Evolutionary conservation across 148 eudicot species (phyloP).

Genomic region (Persicaria maculosa): DNA sequence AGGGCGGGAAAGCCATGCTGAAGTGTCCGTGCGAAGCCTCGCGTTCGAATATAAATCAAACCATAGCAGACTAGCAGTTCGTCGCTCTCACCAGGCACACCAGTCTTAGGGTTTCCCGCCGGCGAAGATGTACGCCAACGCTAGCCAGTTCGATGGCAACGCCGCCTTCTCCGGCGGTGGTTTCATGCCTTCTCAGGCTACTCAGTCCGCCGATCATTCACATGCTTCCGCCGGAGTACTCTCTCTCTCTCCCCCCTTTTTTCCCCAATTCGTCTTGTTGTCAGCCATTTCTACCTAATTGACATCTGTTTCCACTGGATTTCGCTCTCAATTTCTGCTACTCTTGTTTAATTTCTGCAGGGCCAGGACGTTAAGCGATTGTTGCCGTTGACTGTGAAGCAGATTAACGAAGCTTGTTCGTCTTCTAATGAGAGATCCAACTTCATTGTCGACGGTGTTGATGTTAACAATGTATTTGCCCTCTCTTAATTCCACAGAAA

Average conservation of each 20-base stretch:
- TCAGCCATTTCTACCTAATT: not conserved
- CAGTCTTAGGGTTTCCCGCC: slow-evolving; percentile 8
- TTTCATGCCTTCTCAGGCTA: slow-evolving; percentile 72
- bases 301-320: not conserved
- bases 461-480: slow-evolving; percentile 52
- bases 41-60: not conserved
- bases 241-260: not conserved
- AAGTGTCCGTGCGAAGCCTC: not conserved
- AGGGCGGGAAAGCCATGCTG: slow-evolving; percentile 5
- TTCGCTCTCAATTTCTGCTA: not conserved
- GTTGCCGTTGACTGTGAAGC: slow-evolving; percentile 79
- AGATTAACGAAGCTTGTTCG: slow-evolving; percentile 52
- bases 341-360: slow-evolving; percentile 27
- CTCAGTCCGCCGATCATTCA: slow-evolving; percentile 53
- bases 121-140: slow-evolving; percentile 20
- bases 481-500: not conserved
- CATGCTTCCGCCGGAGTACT: slow-evolving; percentile 46
- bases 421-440: slow-evolving; percentile 39
- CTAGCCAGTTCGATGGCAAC: slow-evolving; percentile 50
- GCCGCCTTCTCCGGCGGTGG: slow-evolving; percentile 77
- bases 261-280: not conserved
- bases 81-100: not conserved
- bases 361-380: slow-evolving; percentile 61
- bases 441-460: slow-evolving; percentile 63
- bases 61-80: not conserved